Evolutionary conservation across 306 rosid species (phyloP), one percentile per base, ranked within the genome.

Genomic region (Cicer yamashitae): DNA sequence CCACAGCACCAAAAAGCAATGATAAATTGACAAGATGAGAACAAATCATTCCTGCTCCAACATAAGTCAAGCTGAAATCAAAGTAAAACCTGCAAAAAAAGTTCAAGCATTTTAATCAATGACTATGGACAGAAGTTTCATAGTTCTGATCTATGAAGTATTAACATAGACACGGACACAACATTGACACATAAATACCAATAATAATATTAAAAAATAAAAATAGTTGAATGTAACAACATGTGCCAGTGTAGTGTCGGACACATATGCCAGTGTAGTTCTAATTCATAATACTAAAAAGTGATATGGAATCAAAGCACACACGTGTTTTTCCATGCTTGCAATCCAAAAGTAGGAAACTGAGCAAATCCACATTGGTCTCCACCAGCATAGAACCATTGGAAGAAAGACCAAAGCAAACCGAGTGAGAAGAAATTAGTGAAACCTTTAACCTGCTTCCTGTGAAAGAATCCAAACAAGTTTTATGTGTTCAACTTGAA

Each of bases 41-140:
- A 77, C 98, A 93, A 51, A 93, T 91, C 98, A 93, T 93, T 66
- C 98, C 97, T n/a, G 96, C 96, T 83, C 98, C 98, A n/a, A 93
- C 84, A 37, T 93, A 93, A 8, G 97, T 89, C 91, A 87, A 73
- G 67, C 96, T 89, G 79, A 88, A 93, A 68, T 93, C 93, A 37
- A 91, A 91, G 87, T 89, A 93, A 70, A 93, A 93, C 75, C 97
- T 93, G 91, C 91, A 85, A 59, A 74, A 74, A 77, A 68, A 74
- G 73, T 71, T 53, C 67, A 67, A 77, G 20, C 6, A 18, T 50
- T 25, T n/a, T n/a, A 54, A 52, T 81, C 34, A 69, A 14, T 69
- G 58, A 58, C 37, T 2, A 10, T 54, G 39, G 20, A n/a, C 34
- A 75, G 22, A 70, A 62, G 9, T 74, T 44, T 60, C 81, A 74